Base-by-base conservation (phyloP, 257 asterid species). In the Capsicum pubescens region DNA sequence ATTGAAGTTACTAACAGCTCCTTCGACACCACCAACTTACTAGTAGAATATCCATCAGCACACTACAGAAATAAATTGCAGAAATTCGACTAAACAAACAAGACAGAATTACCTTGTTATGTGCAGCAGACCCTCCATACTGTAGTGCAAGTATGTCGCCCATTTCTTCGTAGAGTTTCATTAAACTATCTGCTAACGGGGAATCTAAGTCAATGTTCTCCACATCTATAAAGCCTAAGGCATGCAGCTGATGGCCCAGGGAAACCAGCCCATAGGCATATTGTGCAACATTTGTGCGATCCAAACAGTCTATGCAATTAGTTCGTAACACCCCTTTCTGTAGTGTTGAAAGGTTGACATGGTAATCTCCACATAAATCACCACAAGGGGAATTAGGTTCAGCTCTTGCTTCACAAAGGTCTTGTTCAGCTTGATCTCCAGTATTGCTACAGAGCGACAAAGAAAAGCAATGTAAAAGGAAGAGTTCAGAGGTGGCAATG, bases 81-180 rank as follows among this genome's bases (percentile, higher is more conserved):
- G 21, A 67, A 35, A 13, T 67, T 67, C 14, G 50, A 67, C 12
- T 13, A 48, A 67, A 67, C 50, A 67, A 13, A 7, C 21, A 39
- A 36, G 26, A 42, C 13, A 68, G 7, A 36, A 36, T 82, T 87
- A 97, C 99, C 99, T 97, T 97, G 81, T 97, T 95, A 86, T 97
- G 99, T 35, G 99, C 99, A 6, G 96, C 97, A 87, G 99, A 97
- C 86, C 98, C 99, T 85, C 99, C 98, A 80, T 95, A 97, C 66
- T 97, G 99, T 9, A 95, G 83, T 82, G 99, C 98, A 82, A 97
- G 98, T 36, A 94, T 93, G 84, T 97, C 99, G 0, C 99, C 98
- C 99, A 97, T 97, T 76, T 92, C 94, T 87, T 97, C 98, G 63
- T 95, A 97, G 42, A 89, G 84, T 88, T 93, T 93, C 99, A 97